These are phyloP conservation scores for Strobilomyces dryophilus DNA, from an alignment of 768 basidiomycete species.

Conservation along the genomic window DNA sequence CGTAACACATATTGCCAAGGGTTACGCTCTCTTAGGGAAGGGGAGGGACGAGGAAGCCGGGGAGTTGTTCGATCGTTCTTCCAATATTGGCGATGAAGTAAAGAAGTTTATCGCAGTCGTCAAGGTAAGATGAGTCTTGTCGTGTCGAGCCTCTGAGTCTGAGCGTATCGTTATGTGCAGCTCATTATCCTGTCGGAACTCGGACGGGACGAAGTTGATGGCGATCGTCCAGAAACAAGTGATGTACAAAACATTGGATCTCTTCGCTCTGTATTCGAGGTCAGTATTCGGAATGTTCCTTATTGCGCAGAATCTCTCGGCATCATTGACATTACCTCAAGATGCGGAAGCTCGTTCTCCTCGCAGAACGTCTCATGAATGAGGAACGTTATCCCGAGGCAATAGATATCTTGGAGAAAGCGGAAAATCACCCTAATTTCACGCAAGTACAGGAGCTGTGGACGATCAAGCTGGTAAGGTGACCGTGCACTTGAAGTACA, in stretches of 20 bases:
- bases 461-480: constrained; percentile 3
- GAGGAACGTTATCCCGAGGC: neutral
- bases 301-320: too few relatives aligned
- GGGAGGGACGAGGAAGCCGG: neutral
- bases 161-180: neutral
- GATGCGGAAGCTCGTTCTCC: constrained; percentile 2
- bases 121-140: neutral
- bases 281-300: neutral
- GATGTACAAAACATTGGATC: neutral
- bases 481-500: neutral
- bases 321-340: neutral
- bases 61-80: neutral
- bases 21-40: neutral
- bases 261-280: neutral
- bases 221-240: neutral
- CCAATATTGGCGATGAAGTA: neutral
- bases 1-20: neutral
- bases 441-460: neutral
- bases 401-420: neutral
- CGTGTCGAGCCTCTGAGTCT: neutral
- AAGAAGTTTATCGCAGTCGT: neutral
- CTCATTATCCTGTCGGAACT: neutral
- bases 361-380: neutral
- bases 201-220: neutral
- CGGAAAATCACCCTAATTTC: neutral